Evolutionary conservation across 768 basidiomycete species (phyloP).

Genomic region (Boletus pseudopeckii): DNA sequence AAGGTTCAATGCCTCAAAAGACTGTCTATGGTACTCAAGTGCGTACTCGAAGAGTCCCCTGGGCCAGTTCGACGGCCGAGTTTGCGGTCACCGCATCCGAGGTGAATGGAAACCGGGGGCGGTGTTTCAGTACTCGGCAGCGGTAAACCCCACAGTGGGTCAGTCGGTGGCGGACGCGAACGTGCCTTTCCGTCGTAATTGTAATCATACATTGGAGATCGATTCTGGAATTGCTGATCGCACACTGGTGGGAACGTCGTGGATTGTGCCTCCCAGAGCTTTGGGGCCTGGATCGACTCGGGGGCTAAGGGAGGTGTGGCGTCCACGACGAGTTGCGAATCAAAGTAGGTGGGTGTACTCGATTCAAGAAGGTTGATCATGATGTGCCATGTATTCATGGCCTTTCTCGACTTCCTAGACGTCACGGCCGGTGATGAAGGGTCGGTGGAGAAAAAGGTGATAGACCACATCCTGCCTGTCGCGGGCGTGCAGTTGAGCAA

Average conservation of each 20-base stretch:
- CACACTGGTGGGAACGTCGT: background rate
- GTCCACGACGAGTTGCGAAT: constrained; percentile 12
- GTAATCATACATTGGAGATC: background rate
- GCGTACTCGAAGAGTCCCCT: constrained; percentile 4
- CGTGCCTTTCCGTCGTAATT: background rate
- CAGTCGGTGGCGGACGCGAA: background rate
- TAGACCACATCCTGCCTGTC: constrained; percentile 25
- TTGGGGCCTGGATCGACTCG: background rate
- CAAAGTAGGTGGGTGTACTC: constrained; percentile 19
- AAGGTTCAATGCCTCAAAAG: background rate
- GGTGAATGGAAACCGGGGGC: constrained; percentile 1
- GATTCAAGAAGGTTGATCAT: constrained; percentile 35
- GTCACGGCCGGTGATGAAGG: background rate
- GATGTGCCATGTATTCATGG: constrained; percentile 36
- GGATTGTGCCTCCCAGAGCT: constrained; percentile 1
- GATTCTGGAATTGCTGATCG: background rate
- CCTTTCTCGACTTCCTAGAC: constrained; percentile 7
- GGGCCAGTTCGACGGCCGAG: constrained; percentile 4
- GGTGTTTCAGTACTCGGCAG: background rate
- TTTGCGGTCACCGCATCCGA: constrained; percentile 11
- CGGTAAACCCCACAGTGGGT: background rate
- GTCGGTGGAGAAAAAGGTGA: constrained; percentile 20
- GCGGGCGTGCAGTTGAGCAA: background rate
- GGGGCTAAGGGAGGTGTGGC: background rate
- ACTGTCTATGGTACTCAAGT: background rate